Conservation (phyloP, 495 filamentous ascomycete species). For the Penicillium arizonense region DNA sequence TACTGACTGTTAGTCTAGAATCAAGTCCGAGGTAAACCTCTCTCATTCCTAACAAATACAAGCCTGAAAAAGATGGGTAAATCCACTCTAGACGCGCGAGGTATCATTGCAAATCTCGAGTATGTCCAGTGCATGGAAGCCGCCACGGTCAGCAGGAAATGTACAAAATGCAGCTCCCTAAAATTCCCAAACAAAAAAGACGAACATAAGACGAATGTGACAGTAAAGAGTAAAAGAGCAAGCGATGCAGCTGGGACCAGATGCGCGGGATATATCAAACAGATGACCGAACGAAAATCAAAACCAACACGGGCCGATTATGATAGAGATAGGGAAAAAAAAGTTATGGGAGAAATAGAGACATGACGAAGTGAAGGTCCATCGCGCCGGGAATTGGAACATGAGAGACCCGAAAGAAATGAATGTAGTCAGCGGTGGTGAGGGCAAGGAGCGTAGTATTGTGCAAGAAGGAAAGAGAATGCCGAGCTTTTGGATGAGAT, state of each 20-base stretch:
- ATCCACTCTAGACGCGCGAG: constrained; percentile 1
- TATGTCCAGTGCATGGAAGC: constrained; percentile 7
- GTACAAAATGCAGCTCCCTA: constrained; percentile 8
- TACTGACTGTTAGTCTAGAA: too few species aligned
- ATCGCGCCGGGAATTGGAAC: constrained; percentile 25
- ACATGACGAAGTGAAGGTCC: constrained; percentile 28
- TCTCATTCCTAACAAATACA: neutral
- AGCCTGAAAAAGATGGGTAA: neutral
- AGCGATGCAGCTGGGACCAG: constrained; percentile 18
- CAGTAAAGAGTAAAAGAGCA: constrained; percentile 3
- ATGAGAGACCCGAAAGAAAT: constrained; percentile 13
- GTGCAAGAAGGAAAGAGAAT: neutral
- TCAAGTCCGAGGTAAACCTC: neutral
- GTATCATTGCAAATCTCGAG: constrained; percentile 8
- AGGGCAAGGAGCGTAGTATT: neutral
- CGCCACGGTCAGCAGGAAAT: constrained; percentile 8
- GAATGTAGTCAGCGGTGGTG: constrained; percentile 1
- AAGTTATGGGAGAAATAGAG: constrained; percentile 21
- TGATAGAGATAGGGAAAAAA: neutral
- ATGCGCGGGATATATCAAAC: constrained; percentile 29
- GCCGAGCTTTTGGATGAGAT: constrained; percentile 12
- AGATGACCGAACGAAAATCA: constrained; percentile 13
- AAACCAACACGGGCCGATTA: constrained; percentile 14
- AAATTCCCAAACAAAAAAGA: neutral
- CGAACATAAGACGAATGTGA: neutral